Evolutionary conservation across 2,329 filamentous ascomycete genomes (phyloP).

Genomic region (Ampelomyces quisqualis): DNA sequence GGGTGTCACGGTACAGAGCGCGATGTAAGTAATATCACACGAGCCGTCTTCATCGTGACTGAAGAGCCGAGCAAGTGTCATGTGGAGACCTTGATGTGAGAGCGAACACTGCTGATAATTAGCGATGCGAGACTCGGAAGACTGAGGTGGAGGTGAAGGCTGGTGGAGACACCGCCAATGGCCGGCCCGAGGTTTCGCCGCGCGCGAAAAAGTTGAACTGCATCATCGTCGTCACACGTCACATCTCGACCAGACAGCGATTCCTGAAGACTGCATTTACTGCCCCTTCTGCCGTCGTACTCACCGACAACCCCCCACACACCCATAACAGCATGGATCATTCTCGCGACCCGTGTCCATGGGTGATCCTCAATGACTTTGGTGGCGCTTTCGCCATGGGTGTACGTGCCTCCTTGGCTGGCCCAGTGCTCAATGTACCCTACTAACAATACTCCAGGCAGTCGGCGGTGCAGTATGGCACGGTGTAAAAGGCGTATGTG

Average conservation of each 20-base stretch:
- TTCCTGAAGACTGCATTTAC: conserved; percentile 10
- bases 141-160: background rate
- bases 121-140: too few relatives aligned
- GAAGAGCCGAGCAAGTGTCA: too few relatives aligned
- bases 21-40: too few relatives aligned
- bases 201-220: conserved; percentile 34
- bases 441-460: conserved; percentile 32
- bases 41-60: too few relatives aligned
- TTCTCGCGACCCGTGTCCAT: conserved; percentile 93
- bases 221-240: conserved; percentile 17
- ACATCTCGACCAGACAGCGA: conserved; percentile 11
- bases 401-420: conserved; percentile 60
- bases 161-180: conserved; percentile 3
- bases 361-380: conserved; percentile 95
- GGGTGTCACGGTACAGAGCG: too few relatives aligned
- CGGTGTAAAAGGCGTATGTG: conserved; percentile 85
- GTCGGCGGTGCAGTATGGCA: conserved; percentile 72
- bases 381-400: conserved; percentile 97
- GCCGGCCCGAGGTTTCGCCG: conserved; percentile 21
- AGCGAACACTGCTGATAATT: too few relatives aligned
- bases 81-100: too few relatives aligned
- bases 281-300: background rate
- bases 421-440: background rate
- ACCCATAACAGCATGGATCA: conserved; percentile 71
- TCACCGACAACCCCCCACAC: conserved; percentile 31